These are phyloP conservation scores for Calonectria pauciramosa DNA, from an alignment of 2,329 filamentous ascomycete species.

Conservation along the genomic window DNA sequence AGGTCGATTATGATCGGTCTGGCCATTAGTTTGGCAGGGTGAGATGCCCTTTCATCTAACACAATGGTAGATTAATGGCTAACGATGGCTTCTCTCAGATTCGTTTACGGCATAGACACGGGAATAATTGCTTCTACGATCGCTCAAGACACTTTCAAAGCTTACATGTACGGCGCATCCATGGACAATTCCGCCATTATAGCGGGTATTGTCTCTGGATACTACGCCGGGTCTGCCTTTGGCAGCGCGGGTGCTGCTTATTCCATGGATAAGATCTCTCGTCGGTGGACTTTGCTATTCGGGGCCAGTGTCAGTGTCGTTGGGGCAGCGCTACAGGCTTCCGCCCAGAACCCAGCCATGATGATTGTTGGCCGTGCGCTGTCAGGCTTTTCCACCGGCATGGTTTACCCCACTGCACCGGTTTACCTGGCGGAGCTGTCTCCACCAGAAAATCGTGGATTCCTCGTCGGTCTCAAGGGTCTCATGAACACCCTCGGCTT, in stretches of 20 bases:
- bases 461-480: conserved; percentile 56
- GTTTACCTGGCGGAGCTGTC: conserved; percentile 58
- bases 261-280: conserved; percentile 29
- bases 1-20: conserved; percentile 27
- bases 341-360: conserved; percentile 54
- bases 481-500: conserved; percentile 41
- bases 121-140: conserved; percentile 30
- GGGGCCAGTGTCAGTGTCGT: conserved; percentile 41
- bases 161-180: conserved; percentile 24
- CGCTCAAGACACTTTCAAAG: conserved; percentile 24
- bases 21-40: conserved; percentile 27
- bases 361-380: conserved; percentile 57
- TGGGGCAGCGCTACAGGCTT: conserved; percentile 58
- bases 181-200: conserved; percentile 15
- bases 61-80: no score
- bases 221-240: conserved; percentile 27
- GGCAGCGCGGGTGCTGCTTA: conserved; percentile 25
- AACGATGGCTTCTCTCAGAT: conserved; percentile 11
- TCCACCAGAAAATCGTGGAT: conserved; percentile 58
- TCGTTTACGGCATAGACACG: conserved; percentile 29
- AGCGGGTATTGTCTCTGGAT: conserved; percentile 27
- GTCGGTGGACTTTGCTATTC: conserved; percentile 24
- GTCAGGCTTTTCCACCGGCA: conserved; percentile 58
- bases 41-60: no score
- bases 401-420: conserved; percentile 46